These are phyloP conservation scores for Saccharomyces jurei DNA, from an alignment of 805 yeast species.

Conservation along the genomic window DNA sequence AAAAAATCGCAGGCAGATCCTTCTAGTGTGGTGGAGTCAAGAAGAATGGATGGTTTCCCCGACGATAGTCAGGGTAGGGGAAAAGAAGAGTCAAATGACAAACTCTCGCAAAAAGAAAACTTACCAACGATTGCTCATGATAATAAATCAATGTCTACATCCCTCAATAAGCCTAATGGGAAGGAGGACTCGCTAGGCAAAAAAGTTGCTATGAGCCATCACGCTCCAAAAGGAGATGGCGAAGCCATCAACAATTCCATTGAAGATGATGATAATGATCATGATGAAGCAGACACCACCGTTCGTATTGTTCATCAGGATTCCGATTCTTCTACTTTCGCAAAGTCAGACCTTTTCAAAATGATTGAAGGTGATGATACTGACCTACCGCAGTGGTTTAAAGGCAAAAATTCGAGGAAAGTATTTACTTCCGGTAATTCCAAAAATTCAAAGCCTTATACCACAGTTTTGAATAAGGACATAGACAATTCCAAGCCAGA, in stretches of 20 bases:
- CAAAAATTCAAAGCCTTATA: slow-evolving; percentile 21
- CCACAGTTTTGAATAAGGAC: slow-evolving; percentile 23
- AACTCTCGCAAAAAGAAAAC: slow-evolving; percentile 1
- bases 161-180: not conserved
- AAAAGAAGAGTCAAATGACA: slow-evolving; percentile 13
- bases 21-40: slow-evolving; percentile 12
- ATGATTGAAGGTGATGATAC: slow-evolving; percentile 20
- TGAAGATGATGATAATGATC: slow-evolving; percentile 2
- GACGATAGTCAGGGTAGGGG: slow-evolving; percentile 12
- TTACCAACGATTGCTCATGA: not conserved
- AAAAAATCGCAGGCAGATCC: slow-evolving; percentile 12
- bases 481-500: slow-evolving; percentile 27
- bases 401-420: slow-evolving; percentile 5
- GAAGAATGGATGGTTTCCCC: slow-evolving; percentile 7
- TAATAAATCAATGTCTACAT: not conserved
- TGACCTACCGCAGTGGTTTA: slow-evolving; percentile 16
- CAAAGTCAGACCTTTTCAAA: slow-evolving; percentile 22
- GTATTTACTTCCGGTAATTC: not conserved
- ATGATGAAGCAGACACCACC: slow-evolving; percentile 13
- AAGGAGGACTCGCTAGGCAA: not conserved
- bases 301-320: slow-evolving; percentile 11
- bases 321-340: slow-evolving; percentile 17
- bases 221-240: not conserved
- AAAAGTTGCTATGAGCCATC: not conserved
- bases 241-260: not conserved